phyloP scores from a whole-genome alignment of 805 yeast genomes.

The Saturnispora gosingensis region DNA sequence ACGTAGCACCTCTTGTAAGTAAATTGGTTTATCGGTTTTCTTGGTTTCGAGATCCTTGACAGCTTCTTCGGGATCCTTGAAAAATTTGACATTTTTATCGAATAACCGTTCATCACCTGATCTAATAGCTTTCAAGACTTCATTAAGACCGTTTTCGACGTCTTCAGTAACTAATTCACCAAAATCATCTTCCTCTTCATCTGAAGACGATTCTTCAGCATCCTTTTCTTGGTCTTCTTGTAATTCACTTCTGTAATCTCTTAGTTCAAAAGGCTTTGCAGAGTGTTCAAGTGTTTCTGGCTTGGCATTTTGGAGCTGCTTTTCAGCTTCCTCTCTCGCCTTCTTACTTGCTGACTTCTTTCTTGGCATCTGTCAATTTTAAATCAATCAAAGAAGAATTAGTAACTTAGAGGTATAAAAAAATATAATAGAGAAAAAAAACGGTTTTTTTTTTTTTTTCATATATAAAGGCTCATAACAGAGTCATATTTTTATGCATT shows the following conservation, averaged over 20 bases:
- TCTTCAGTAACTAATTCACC: constrained; percentile 84
- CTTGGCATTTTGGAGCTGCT: neutral
- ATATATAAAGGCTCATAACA: neutral
- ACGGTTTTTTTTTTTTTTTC: constrained; percentile 10
- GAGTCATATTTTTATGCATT: no score
- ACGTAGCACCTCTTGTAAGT: constrained; percentile 88
- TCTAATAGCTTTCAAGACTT: constrained; percentile 63
- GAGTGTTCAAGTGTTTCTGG: constrained; percentile 1
- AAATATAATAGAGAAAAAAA: neutral
- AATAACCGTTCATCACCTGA: constrained; percentile 56
- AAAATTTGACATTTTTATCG: constrained; percentile 65
- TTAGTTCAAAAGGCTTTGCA: constrained; percentile 8
- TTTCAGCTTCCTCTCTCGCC: constrained; percentile 40
- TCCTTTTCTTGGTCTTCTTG: constrained; percentile 18
- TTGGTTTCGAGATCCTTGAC: constrained; percentile 38
- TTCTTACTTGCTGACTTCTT: constrained; percentile 77
- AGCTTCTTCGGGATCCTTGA: constrained; percentile 49
- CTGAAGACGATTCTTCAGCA: constrained; percentile 11
- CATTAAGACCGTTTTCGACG: constrained; percentile 68
- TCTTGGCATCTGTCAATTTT: constrained; percentile 51
- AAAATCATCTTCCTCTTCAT: constrained; percentile 72
- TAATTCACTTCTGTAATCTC: constrained; percentile 11
- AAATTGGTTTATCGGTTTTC: constrained; percentile 55
- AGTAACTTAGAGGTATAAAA: neutral
- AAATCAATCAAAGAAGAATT: neutral